These are phyloP conservation scores for Euphrasia confusa DNA, from an alignment of 257 asterid genomes.

Conservation along the genomic window DNA sequence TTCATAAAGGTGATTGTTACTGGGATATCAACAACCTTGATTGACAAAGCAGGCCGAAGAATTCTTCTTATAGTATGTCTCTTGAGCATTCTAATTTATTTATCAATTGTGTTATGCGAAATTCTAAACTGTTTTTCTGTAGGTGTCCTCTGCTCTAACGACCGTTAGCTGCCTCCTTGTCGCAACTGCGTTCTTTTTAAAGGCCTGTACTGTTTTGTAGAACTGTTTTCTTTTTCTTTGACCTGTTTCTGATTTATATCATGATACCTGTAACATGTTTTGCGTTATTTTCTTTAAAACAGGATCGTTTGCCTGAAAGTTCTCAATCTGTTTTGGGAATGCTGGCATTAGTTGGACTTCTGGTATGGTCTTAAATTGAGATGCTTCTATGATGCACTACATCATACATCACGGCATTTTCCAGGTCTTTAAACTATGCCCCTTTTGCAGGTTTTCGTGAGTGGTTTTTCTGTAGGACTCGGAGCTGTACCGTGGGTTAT, in stretches of 20 bases:
- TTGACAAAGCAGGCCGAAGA: conserved; percentile 82
- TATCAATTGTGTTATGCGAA: conserved; percentile 10
- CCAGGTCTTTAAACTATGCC: conserved; percentile 9
- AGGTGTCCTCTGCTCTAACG: conserved; percentile 65
- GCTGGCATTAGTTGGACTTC: conserved; percentile 58
- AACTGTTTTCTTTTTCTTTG: neutral
- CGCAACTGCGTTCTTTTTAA: conserved; percentile 59
- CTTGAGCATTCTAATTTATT: conserved; percentile 5
- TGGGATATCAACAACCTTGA: conserved; percentile 55
- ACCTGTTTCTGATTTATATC: neutral
- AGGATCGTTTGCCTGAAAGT: conserved; percentile 47
- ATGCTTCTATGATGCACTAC: conserved; percentile 7
- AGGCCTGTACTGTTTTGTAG: conserved; percentile 34
- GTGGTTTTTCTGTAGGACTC: conserved; percentile 76
- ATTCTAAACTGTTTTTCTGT: conserved; percentile 22
- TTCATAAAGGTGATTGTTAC: conserved; percentile 59
- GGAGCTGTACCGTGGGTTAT: conserved; percentile 89
- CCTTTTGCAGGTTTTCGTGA: conserved; percentile 54
- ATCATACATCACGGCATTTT: conserved; percentile 5
- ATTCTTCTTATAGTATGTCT: conserved; percentile 68
- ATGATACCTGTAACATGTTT: neutral
- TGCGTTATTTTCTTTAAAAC: conserved; percentile 23
- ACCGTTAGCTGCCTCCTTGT: conserved; percentile 63
- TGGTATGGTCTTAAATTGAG: conserved; percentile 44
- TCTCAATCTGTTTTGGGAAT: conserved; percentile 38